Evolutionary conservation across 2,329 filamentous ascomycete species (phyloP), one percentile per base, ranked within the genome.

Genomic region (Neopestalotiopsis clavispora): DNA sequence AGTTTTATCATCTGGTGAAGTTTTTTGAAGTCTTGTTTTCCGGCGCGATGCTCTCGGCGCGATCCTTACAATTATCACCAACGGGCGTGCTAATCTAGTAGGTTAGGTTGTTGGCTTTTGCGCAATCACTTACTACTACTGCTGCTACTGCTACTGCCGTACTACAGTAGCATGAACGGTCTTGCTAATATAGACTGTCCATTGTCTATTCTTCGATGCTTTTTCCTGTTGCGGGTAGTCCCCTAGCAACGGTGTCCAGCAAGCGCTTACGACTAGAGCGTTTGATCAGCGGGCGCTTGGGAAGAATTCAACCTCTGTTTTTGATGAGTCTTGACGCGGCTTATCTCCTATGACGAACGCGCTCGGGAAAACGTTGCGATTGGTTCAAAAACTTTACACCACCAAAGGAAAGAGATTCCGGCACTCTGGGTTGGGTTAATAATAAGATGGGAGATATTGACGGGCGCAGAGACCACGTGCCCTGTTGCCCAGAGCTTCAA

Each of bases 11-110:
- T 59, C 23, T 52, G 7, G n/a, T n/a, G 45, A 52, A n/a, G 23
- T n/a, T 56, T 56, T 56, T 56, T 23, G 49, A 56, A 56, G 49
- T n/a, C 49, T 56, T 56, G 23, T 56, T 52, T 52, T 52, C 34
- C 49, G 49, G 49, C 49, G 49, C 49, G 49, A 56, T 2, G 49
- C 49, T 56, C 49, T 56, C 49, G 49, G 49, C 49, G 49, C 49
- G 49, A 56, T 56, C 49, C 49, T 56, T 56, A 10, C 7, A 56
- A 56, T 56, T 56, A 56, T 56, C 49, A 56, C 9, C 9, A 56
- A 56, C 49, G 49, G 49, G 49, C 49, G 49, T 56, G 13, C 49
- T 56, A 56, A 56, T 56, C 49, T 56, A n/a, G 49, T 14, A 9
- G 49, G 9, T 2, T 38, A 6, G 5, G 6, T 38, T 38, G 49